Conservation (phyloP, 352 stramenopile species). For the Halophytophthora polymorphica region DNA sequence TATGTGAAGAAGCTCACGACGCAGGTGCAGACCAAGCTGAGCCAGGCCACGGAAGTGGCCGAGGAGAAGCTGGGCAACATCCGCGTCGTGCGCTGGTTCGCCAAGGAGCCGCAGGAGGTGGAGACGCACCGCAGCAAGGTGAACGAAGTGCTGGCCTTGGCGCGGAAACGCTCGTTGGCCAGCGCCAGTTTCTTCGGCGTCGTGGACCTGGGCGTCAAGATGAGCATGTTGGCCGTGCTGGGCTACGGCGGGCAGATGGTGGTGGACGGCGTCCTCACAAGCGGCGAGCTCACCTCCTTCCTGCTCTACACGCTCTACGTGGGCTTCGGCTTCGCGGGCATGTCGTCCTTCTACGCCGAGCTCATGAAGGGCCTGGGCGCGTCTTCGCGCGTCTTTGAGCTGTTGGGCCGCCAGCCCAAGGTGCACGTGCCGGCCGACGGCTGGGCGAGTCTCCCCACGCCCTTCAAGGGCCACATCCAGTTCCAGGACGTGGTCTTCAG, state of each 20-base stretch:
- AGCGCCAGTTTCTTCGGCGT: constrained; percentile 82
- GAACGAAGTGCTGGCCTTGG: constrained; percentile 55
- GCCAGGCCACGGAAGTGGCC: constrained; percentile 88
- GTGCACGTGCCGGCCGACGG: constrained; percentile 36
- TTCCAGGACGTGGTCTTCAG: constrained; percentile 84
- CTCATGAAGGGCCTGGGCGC: constrained; percentile 89
- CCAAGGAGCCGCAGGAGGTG: constrained; percentile 75
- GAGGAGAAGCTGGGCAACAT: constrained; percentile 93
- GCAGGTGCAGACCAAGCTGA: constrained; percentile 89
- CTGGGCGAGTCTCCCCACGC: constrained; percentile 25
- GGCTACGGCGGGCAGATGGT: constrained; percentile 93
- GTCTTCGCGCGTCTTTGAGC: constrained; percentile 87
- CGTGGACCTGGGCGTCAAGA: constrained; percentile 83
- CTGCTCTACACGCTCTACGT: constrained; percentile 93
- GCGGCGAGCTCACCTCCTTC: constrained; percentile 92
- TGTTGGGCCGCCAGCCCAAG: constrained; percentile 82
- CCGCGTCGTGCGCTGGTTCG: constrained; percentile 91
- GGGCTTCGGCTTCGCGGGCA: constrained; percentile 79
- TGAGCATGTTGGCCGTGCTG: constrained; percentile 88
- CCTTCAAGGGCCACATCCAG: constrained; percentile 53
- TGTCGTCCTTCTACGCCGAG: constrained; percentile 92
- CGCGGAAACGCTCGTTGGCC: constrained; percentile 70
- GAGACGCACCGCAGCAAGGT: constrained; percentile 54
- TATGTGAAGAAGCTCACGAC: constrained; percentile 86
- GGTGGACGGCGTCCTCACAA: constrained; percentile 72